Conservation (phyloP, 257 asterid species). For the Avicennia marina region DNA sequence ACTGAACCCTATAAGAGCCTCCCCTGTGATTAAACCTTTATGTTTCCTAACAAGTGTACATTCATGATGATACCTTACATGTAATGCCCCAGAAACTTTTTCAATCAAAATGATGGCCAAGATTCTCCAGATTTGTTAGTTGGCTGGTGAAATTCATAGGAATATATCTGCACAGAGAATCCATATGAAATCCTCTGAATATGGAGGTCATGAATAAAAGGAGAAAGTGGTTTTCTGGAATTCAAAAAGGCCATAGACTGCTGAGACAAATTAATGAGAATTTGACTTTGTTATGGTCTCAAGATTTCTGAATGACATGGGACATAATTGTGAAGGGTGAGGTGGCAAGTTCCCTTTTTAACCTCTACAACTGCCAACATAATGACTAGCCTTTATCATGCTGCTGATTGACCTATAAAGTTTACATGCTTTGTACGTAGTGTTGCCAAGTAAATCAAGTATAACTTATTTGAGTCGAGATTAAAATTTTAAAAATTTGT, state of each 20-base stretch:
- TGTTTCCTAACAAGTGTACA: conserved; percentile 40
- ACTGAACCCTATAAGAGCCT: conserved; percentile 7
- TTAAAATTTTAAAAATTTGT: too few relatives aligned
- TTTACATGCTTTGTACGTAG: too few relatives aligned
- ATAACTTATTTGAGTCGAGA: too few relatives aligned
- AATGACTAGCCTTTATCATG: not conserved
- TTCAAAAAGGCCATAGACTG: not conserved
- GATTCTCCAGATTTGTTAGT: conserved; percentile 24
- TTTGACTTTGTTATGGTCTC: conserved; percentile 16
- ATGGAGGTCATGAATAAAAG: conserved; percentile 10
- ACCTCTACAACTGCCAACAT: conserved; percentile 16
- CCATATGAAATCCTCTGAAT: conserved; percentile 24
- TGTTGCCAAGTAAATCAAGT: too few relatives aligned
- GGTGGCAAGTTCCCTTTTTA: conserved; percentile 14
- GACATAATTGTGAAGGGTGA: conserved; percentile 18
- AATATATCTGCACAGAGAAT: conserved; percentile 16
- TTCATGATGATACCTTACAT: conserved; percentile 22
- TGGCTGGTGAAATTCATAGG: conserved; percentile 26
- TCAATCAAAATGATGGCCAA: conserved; percentile 30
- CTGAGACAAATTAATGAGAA: not conserved
- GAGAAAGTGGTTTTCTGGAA: conserved; percentile 9
- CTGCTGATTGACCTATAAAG: conserved; percentile 7
- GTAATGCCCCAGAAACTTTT: conserved; percentile 15
- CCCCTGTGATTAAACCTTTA: not conserved
- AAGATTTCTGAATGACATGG: conserved; percentile 16